Evolutionary conservation across 768 basidiomycete species (phyloP), one percentile per base, ranked within the genome.

Genomic region (Pholiota molesta): DNA sequence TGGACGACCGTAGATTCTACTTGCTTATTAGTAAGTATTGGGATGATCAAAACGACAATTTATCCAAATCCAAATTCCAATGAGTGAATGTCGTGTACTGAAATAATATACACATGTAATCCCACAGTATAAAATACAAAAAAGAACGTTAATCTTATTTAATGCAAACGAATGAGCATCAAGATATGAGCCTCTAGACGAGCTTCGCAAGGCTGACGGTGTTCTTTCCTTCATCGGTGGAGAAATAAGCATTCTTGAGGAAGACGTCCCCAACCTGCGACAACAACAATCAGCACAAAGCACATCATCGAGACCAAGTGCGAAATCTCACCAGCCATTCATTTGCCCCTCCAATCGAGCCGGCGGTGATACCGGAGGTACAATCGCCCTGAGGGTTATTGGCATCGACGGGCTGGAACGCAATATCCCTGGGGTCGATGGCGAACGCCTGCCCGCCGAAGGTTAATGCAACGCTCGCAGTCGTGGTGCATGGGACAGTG

Each of bases 201-300:
- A 66, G 66, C 52, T 63, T 64, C 21, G 88, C 88, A 62, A 91
- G 79, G 26, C 81, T 84, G 33, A 91, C 77, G 42, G 80, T 76
- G 70, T 90, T 88, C 66, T 81, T 80, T 11, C 63, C 71, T 14
- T 84, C 83, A 65, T 92, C 78, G 11, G 84, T 87, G 6, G 88
- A 88, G 71, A 88, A 87, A 71, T 90, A 90, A 0, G 81, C 89
- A 67, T 90, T 92, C 82, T 91, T 91, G 69, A 91, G 75, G 79
- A 91, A 91, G 26, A 87, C 86, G 65, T 89, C 91, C 29, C 90
- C 90, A 37, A 89, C 78, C 75, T 77, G 49, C 17, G 14, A 26
- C 14, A 49, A 63, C 44, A 19, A 29, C 44, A 74, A 66, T 63
- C 33, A 55, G 58, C 16, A 9, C 31, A 17, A 26, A 16, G 16